Base-by-base conservation (phyloP, 352 stramenopile genomes). In the Pythium scleroteichum region DNA sequence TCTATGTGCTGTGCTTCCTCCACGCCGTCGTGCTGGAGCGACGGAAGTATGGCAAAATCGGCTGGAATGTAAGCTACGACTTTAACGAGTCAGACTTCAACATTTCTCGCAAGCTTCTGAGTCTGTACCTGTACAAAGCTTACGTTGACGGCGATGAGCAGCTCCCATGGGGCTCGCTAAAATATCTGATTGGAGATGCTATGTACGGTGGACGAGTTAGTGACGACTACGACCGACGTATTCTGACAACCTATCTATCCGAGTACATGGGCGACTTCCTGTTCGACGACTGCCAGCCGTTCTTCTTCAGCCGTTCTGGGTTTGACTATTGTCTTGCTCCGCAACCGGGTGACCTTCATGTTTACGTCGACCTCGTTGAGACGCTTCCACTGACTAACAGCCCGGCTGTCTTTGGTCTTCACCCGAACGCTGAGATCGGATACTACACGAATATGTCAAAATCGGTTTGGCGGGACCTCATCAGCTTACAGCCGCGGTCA, bases 261-360 rank as follows among this genome's bases (percentile, higher is more conserved):
- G 94, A 98, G 71, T 98, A 98, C 78, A 98, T 98, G 94, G 95
- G 95, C 41, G 94, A 98, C 69, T 98, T 98, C 53, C 72, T 98
- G 8, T 98, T 98, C 46, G 92, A 98, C 60, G 85, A 97, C 53
- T 97, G 84, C 59, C 88, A 97, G 57, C 82, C 80, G 16, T 98
- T 98, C 68, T 98, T 82, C 76, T 98, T 98, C 61, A 97, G 83
- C 41, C 79, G 82, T 10, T 96, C 88, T 0, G 94, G 94, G n/a
- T 97, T 95, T 60, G 94, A 98, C 52, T 98, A 98, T 65, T 83
- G 88, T 4, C 68, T 98, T 16, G 70, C 75, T 1, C 20, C 62
- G 1, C 68, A 72, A 10, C 73, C 73, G 1, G 82, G 80, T 0
- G 48, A 80, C 17, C 64, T 98, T 2, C 80, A 94, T 0, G 79